phyloP scores from a whole-genome alignment of 2,329 filamentous ascomycete species.

The Colletotrichum liriopes region DNA sequence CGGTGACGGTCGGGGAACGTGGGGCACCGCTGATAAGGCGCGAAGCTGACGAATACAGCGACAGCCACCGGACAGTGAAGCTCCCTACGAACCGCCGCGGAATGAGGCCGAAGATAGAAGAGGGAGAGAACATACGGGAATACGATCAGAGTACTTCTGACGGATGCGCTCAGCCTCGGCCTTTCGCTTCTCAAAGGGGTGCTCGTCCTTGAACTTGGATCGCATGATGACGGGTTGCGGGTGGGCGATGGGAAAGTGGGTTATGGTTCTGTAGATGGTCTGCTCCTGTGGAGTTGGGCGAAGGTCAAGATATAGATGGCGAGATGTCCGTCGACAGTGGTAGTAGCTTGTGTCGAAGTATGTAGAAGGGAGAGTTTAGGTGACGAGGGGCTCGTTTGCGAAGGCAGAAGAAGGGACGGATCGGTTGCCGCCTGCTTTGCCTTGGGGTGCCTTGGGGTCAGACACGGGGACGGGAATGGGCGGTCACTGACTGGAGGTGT shows the following conservation, averaged over 20 bases:
- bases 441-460: slow-evolving; percentile 32
- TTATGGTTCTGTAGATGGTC: slow-evolving; percentile 40
- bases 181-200: slow-evolving; percentile 99
- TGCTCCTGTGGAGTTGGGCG: slow-evolving; percentile 34
- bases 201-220: slow-evolving; percentile 99
- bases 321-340: slow-evolving; percentile 27
- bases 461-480: slow-evolving; percentile 42
- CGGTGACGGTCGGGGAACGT: slow-evolving; percentile 41
- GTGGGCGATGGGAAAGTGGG: slow-evolving; percentile 40
- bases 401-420: slow-evolving; percentile 39
- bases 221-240: slow-evolving; percentile 78
- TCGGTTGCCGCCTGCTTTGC: slow-evolving; percentile 42
- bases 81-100: not conserved
- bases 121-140: slow-evolving; percentile 79
- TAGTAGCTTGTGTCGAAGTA: slow-evolving; percentile 41
- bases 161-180: slow-evolving; percentile 99
- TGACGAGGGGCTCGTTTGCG: slow-evolving; percentile 42
- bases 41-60: slow-evolving; percentile 30
- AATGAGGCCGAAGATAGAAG: not conserved
- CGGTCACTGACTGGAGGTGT: slow-evolving; percentile 41
- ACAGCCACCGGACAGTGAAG: slow-evolving; percentile 2
- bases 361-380: slow-evolving; percentile 43
- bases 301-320: slow-evolving; percentile 40
- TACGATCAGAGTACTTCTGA: slow-evolving; percentile 98
- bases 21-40: slow-evolving; percentile 34